Base-by-base conservation (phyloP, 768 basidiomycete species). In the Saitozyma sp. region DNA sequence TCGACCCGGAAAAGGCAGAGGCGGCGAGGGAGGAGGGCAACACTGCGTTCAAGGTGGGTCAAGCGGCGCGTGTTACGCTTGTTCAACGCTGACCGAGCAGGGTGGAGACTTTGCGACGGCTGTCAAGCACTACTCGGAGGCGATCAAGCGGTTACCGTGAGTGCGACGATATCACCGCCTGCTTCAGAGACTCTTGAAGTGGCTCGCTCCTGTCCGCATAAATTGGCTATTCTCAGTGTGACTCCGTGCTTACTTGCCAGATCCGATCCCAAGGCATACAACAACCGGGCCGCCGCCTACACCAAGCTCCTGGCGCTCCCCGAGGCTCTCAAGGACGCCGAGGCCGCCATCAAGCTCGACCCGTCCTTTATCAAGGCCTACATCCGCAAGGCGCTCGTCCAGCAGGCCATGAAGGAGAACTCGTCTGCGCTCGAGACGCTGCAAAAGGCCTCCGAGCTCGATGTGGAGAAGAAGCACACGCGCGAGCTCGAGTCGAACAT, bases 211-310 rank as follows among this genome's bases (percentile, higher is more conserved):
- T 29, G 13, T 13, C 29, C 51, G 11, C 20, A 16, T 3, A 29
- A 8, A 0, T 16, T 52, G 39, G 38, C 41, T 10, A 2, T 42
- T 5, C 43, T 20, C n/a, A 46, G 5, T 29, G 29, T 29, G 29
- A 5, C 29, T 5, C 29, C 29, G 29, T 29, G 29, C 29, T 29
- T 37, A 20, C 10, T 14, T 40, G 39, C 29, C 57, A 78, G 76
- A 8, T 73, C 81, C 43, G 96, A 99, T 76, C 85, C 95, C 13
- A 85, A 89, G 67, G 93, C 91, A 9, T 99, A 97, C 83, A 98
- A 95, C 80, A 99, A 99, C 82, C 89, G 96, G 54, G 92, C 96
- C n/a, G 89, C 92, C 38, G 94, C 92, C 20, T 97, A 96, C 82
- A 91, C 89, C 81, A 98, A 98, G 82, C 86, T 99, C 46, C 85